These are phyloP conservation scores for Lumnitzera littorea DNA, from an alignment of 345 rosid species.

Conservation along the genomic window DNA sequence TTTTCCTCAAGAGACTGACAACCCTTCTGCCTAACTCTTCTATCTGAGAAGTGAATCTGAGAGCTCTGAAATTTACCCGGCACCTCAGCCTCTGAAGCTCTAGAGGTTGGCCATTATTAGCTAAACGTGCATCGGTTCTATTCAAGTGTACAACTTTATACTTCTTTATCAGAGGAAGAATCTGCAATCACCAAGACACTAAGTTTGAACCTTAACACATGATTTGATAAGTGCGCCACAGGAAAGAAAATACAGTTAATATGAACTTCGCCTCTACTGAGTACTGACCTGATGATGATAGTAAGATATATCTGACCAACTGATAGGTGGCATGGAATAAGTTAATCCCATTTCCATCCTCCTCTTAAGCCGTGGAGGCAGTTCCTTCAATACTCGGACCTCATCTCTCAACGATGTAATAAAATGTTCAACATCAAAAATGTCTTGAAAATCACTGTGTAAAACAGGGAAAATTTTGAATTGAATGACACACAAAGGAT, in stretches of 20 bases:
- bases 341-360: conserved; percentile 20
- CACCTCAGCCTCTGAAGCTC: conserved; percentile 43
- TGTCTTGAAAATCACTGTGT: conserved; percentile 43
- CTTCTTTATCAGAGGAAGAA: conserved; percentile 31
- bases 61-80: conserved; percentile 33
- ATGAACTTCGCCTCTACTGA: neutral
- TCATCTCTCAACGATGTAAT: conserved; percentile 40
- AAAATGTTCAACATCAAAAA: conserved; percentile 46
- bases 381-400: conserved; percentile 32
- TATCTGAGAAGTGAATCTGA: conserved; percentile 33
- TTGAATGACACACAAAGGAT: neutral
- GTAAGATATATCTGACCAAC: conserved; percentile 57
- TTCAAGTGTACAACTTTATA: conserved; percentile 31
- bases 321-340: conserved; percentile 39
- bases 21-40: conserved; percentile 36
- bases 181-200: conserved; percentile 19
- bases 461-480: neutral
- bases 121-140: conserved; percentile 41
- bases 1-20: conserved; percentile 29
- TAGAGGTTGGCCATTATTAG: conserved; percentile 31
- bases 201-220: neutral
- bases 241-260: no score
- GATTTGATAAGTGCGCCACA: no score
- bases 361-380: conserved; percentile 29
- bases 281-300: conserved; percentile 31